phyloP scores from a whole-genome alignment of 2,329 filamentous ascomycete genomes.

The Ceratocystis papillata region DNA sequence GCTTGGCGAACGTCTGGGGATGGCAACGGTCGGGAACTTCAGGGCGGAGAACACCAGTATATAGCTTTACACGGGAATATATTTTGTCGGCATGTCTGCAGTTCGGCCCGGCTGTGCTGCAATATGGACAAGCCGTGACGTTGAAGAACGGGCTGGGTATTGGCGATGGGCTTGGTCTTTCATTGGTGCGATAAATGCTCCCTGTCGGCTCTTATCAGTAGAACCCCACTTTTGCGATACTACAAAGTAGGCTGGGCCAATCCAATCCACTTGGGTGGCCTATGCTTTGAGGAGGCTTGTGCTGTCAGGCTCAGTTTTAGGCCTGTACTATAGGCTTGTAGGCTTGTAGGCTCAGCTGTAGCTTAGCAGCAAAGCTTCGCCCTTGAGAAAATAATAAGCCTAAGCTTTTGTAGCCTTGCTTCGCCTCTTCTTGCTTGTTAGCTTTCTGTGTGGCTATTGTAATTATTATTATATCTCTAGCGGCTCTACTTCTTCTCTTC shows the following conservation, averaged over 20 bases:
- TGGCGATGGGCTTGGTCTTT: background rate
- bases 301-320: background rate
- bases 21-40: no score
- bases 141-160: no score
- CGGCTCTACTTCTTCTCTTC: background rate
- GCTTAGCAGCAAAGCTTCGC: conserved; percentile 3
- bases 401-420: conserved; percentile 10
- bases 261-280: background rate
- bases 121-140: background rate
- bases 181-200: conserved; percentile 8
- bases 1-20: no score
- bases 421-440: conserved; percentile 1
- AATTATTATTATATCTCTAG: conserved; percentile 1
- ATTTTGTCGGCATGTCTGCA: background rate
- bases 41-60: no score
- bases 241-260: conserved; percentile 1
- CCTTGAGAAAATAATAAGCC: conserved; percentile 9
- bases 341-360: background rate
- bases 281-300: no score
- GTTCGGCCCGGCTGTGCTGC: background rate
- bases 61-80: no score
- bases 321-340: no score
- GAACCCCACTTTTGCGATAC: conserved; percentile 19
- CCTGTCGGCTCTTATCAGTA: background rate
- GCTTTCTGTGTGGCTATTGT: background rate